Conservation (phyloP, 2,329 filamentous ascomycete species). For the Monosporascus cannonballus region DNA sequence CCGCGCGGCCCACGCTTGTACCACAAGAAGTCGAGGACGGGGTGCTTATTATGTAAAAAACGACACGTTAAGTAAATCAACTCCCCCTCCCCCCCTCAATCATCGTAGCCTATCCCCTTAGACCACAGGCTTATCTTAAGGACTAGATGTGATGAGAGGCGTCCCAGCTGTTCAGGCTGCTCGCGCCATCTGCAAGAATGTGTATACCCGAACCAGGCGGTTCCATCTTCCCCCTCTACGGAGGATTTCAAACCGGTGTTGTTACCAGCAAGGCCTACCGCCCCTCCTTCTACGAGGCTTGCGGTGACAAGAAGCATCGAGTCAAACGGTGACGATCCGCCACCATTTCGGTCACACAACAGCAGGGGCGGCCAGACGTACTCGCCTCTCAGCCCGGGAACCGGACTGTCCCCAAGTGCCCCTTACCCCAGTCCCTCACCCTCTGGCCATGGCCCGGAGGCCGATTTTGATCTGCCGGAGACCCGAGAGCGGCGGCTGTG, state of each 20-base stretch:
- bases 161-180: slow-evolving; percentile 24
- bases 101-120: slow-evolving; percentile 1
- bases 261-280: background rate
- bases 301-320: background rate
- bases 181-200: slow-evolving; percentile 25
- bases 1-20: slow-evolving; percentile 26
- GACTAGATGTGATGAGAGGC: slow-evolving; percentile 24
- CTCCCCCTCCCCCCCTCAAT: background rate
- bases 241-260: background rate
- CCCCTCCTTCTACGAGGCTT: background rate
- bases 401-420: background rate
- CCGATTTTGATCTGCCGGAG: slow-evolving; percentile 27
- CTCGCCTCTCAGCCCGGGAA: background rate
- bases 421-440: slow-evolving; percentile 11
- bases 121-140: slow-evolving; percentile 2
- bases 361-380: background rate
- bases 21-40: slow-evolving; percentile 26
- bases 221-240: slow-evolving; percentile 1
- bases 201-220: slow-evolving; percentile 17
- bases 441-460: slow-evolving; percentile 12
- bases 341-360: background rate
- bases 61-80: slow-evolving; percentile 20
- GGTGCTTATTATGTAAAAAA: slow-evolving; percentile 24
- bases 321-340: background rate
- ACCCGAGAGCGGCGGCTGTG: slow-evolving; percentile 29